Conservation (phyloP, 306 rosid species). For the Trichosanthes cucumerina region DNA sequence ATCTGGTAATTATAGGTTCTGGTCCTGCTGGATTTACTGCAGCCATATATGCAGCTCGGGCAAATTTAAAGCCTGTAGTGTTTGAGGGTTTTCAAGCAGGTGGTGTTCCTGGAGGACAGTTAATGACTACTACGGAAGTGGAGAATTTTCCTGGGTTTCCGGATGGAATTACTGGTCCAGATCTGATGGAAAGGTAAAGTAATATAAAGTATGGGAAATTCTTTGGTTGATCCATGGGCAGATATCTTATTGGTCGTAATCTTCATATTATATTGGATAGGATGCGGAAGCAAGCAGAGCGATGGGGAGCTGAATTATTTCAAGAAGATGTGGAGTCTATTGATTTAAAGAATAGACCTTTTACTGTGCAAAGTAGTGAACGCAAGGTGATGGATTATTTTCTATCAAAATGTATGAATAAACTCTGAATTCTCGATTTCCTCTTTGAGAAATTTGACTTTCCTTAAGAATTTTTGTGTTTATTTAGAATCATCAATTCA, state of each 20-base stretch:
- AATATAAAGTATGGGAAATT: constrained; percentile 3
- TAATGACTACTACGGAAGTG: constrained; percentile 95
- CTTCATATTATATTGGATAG: constrained; percentile 18
- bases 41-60: constrained; percentile 91
- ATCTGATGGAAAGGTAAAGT: constrained; percentile 80
- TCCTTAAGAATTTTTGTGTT: background rate
- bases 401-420: background rate
- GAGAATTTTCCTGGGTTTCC: constrained; percentile 98
- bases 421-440: background rate
- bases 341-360: constrained; percentile 66
- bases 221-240: background rate
- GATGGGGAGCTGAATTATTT: constrained; percentile 90
- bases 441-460: background rate
- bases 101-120: constrained; percentile 93
- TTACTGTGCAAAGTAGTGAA: constrained; percentile 80
- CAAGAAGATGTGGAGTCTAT: constrained; percentile 87
- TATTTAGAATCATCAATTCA: background rate
- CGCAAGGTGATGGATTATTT: constrained; percentile 65
- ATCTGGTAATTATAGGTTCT: constrained; percentile 77
- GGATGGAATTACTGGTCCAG: constrained; percentile 90
- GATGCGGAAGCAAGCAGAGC: constrained; percentile 67
- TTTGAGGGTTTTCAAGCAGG: constrained; percentile 90
- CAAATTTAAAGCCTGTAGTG: constrained; percentile 88
- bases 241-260: background rate
- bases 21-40: constrained; percentile 97